Evolutionary conservation across 164 flowering plant species (phyloP), one percentile per base, ranked within the genome.

Genomic region (Macadamia integrifolia): DNA sequence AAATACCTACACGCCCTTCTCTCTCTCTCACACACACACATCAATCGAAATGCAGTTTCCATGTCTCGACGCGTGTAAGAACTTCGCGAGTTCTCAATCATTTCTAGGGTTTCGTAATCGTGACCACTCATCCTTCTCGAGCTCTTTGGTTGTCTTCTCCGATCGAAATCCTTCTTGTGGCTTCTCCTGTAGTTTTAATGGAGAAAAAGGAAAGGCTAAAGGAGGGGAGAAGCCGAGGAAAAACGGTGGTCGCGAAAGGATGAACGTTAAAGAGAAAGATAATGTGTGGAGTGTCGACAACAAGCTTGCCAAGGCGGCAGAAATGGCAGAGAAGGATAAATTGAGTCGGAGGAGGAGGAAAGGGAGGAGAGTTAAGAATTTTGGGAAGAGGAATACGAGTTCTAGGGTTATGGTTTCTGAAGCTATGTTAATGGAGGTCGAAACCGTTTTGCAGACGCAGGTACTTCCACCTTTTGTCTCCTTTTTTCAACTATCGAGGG

Each of bases 281-380:
- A 93, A 93, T 60, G 90, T 88, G 23, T 91, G 98, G 98, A 93
- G 98, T 71, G 61, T 91, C 18, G 98, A 94, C 73, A 94, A 90
- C 73, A 89, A 86, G 60, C 64, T 78, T 17, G 94, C 85, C 17
- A 73, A 70, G 61, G 74, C 65, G 9, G 75, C 65, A 48, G 72
- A 49, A 31, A 69, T 62, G 71, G 74, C 61, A 65, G 76, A 69
- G 59, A 62, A 63, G 56, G 72, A 68, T 58, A 64, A 60, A 30
- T 53, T 65, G 66, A 71, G 62, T 63, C 58, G 76, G 68, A 69
- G 76, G 71, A 73, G 70, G 66, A 72, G 62, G 65, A 78, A 78
- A 62, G 84, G 80, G 65, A 82, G 71, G 78, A 80, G 76, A 44
- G 71, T 72, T 63, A 81, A 60, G 71, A 77, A 67, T 62, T 70